Evolutionary conservation across 805 yeast genomes (phyloP).

Genomic region (Yarrowia sp.): DNA sequence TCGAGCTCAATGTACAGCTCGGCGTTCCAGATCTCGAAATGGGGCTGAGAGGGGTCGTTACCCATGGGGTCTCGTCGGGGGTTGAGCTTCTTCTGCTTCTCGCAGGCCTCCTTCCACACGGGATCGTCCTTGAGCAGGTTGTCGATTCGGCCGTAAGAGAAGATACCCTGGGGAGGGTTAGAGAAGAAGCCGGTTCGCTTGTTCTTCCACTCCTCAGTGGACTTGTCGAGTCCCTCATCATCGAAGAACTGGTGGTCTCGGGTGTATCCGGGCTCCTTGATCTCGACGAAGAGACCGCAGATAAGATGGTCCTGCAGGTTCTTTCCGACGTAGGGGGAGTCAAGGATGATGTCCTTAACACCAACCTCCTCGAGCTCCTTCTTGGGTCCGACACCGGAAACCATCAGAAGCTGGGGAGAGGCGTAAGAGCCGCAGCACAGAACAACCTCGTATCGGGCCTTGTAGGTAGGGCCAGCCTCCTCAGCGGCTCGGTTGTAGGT

Average conservation of each 20-base stretch:
- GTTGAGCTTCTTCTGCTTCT: slow-evolving; percentile 33
- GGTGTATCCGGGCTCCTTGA: slow-evolving; percentile 15
- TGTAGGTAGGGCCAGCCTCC: slow-evolving; percentile 29
- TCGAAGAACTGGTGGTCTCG: slow-evolving; percentile 25
- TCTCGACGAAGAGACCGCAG: slow-evolving; percentile 27
- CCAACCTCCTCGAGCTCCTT: slow-evolving; percentile 35
- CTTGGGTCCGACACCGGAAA: slow-evolving; percentile 38
- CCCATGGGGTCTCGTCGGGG: slow-evolving; percentile 36
- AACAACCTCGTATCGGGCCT: slow-evolving; percentile 35
- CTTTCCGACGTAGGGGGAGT: slow-evolving; percentile 38
- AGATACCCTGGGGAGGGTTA: slow-evolving; percentile 25
- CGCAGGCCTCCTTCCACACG: slow-evolving; percentile 24
- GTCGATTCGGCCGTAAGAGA: slow-evolving; percentile 28
- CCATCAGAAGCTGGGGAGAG: slow-evolving; percentile 38
- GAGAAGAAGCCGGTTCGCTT: slow-evolving; percentile 26
- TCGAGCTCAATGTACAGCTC: slow-evolving; percentile 27
- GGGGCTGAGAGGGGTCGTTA: slow-evolving; percentile 36
- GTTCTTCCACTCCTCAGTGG: slow-evolving; percentile 25
- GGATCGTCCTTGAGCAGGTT: slow-evolving; percentile 33
- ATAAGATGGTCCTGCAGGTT: slow-evolving; percentile 38
- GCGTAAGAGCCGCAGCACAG: slow-evolving; percentile 38
- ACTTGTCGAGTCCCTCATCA: slow-evolving; percentile 21
- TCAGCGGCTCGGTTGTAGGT: slow-evolving; percentile 21
- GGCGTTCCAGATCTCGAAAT: slow-evolving; percentile 37
- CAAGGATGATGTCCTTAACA: slow-evolving; percentile 33